Evolutionary conservation across 495 filamentous ascomycete genomes (phyloP).

Genomic region (Lasiosphaeris hirsuta): DNA sequence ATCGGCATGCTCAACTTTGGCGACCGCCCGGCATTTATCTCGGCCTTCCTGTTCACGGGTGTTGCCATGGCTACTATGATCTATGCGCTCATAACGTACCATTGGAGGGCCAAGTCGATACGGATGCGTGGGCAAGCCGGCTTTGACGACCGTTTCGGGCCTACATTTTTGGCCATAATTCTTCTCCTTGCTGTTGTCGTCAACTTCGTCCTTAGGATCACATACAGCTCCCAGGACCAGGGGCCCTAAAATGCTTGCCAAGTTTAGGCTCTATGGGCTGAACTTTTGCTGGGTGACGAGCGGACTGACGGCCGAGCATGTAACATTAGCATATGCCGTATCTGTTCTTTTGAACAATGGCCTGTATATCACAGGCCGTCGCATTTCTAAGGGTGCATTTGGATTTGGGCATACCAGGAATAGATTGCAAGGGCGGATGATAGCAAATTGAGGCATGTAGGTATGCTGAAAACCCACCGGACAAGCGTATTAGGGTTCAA

Average conservation of each 20-base stretch:
- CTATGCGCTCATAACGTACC: constrained; percentile 91
- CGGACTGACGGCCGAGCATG: background rate
- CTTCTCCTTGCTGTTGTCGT: constrained; percentile 83
- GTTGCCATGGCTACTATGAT: constrained; percentile 95
- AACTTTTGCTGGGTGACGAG: background rate
- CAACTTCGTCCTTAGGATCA: constrained; percentile 87
- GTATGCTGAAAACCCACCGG: no score
- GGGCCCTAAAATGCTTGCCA: constrained; percentile 22
- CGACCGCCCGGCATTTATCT: constrained; percentile 82
- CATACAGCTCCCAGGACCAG: constrained; percentile 41
- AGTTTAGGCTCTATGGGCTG: background rate
- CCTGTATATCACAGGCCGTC: no score
- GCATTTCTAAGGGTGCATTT: no score
- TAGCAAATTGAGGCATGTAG: no score
- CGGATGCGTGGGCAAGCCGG: constrained; percentile 85
- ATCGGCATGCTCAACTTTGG: constrained; percentile 98
- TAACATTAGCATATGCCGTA: no score
- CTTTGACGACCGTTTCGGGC: constrained; percentile 93
- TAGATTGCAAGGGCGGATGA: no score
- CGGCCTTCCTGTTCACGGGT: constrained; percentile 85
- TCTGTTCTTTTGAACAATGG: no score
- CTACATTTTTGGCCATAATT: constrained; percentile 81
- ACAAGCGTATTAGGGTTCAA: no score
- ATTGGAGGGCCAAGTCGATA: constrained; percentile 95
- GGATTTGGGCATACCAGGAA: no score